Base-by-base conservation (phyloP, 2,329 filamentous ascomycete species). In the Aspergillus hortae region DNA sequence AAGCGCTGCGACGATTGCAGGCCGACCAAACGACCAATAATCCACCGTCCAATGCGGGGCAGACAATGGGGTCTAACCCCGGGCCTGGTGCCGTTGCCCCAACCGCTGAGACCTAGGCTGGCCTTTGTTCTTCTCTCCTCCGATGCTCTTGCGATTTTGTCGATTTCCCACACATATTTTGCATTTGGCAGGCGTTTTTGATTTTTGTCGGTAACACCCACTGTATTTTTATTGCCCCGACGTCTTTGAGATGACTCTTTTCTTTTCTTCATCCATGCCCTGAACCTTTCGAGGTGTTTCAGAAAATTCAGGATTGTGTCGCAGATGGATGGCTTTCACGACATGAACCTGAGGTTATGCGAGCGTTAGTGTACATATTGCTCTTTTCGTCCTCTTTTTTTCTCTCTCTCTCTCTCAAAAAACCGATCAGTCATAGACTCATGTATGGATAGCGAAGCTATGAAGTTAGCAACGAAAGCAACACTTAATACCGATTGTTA, bases 351-450 rank as follows among this genome's bases (percentile, higher is more conserved):
- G 59, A 46, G 48, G 54, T 56, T 59, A 64, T 67, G 61, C 56
- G 52, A 58, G 61, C 61, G 63, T 67, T 66, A 67, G 57, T 71
- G 69, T 72, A 72, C 65, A 72, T 72, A 72, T 56, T 59, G 57
- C 61, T 61, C 56, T 58, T 54, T 53, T 56, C 17, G 15, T 12
- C 14, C 51, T 14, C 49, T 51, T 38, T 51, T 46, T 53, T 56
- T 50, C 47, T 55, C 52, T 45, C 56, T 50, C 47, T 55, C 52
- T 45, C 44, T 53, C 45, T 17, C 17, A 17, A 21, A 19, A 46
- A 58, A 44, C 50, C 56, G 49, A 58, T 56, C 50, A 58, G 57
- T 60, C 58, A 63, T 61, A 62, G 59, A 63, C 55, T 57, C 46
- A 48, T 67, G 65, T 69, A 72, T 66, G 66, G 66, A 69, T 70